Conservation (phyloP, 75 land plant genomes). For the Pinus taeda region DNA sequence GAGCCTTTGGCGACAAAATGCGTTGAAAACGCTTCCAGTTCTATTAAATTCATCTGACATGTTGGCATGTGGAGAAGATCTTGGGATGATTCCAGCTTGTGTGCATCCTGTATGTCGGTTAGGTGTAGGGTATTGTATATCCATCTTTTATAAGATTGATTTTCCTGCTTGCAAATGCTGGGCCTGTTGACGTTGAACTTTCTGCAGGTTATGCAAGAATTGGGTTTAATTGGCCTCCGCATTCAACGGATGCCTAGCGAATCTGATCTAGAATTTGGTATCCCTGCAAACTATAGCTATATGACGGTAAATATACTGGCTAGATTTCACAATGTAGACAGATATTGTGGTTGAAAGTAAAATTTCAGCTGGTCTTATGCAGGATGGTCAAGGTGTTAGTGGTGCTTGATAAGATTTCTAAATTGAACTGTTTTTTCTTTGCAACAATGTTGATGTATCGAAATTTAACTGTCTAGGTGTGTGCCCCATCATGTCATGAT, state of each 20-base stretch:
- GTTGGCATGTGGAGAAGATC: conserved; percentile 99
- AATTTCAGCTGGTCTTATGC: conserved; percentile 1
- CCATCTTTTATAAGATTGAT: not conserved
- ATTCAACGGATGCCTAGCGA: conserved; percentile 97
- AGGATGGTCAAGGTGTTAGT: not conserved
- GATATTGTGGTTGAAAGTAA: not conserved
- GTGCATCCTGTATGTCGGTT: conserved; percentile 77
- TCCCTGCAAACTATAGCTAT: conserved; percentile 86
- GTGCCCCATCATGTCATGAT: conserved; percentile 99
- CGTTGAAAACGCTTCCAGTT: conserved; percentile 89
- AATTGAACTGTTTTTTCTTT: not conserved
- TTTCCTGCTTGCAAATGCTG: not conserved
- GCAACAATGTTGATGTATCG: not conserved
- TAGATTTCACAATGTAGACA: too few species aligned
- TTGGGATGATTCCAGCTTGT: conserved; percentile 94
- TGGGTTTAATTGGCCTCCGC: conserved; percentile 92
- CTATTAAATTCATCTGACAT: conserved; percentile 92
- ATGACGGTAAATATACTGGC: conserved; percentile 64
- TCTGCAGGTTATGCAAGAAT: conserved; percentile 88
- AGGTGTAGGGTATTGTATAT: not conserved
- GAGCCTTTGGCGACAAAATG: conserved; percentile 87
- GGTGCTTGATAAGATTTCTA: not conserved
- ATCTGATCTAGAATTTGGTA: conserved; percentile 81
- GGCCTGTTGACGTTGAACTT: not conserved
- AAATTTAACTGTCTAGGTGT: conserved; percentile 48